Evolutionary conservation across 805 yeast genomes (phyloP), one percentile per base, ranked within the genome.

Genomic region (Suhomyces sp.): DNA sequence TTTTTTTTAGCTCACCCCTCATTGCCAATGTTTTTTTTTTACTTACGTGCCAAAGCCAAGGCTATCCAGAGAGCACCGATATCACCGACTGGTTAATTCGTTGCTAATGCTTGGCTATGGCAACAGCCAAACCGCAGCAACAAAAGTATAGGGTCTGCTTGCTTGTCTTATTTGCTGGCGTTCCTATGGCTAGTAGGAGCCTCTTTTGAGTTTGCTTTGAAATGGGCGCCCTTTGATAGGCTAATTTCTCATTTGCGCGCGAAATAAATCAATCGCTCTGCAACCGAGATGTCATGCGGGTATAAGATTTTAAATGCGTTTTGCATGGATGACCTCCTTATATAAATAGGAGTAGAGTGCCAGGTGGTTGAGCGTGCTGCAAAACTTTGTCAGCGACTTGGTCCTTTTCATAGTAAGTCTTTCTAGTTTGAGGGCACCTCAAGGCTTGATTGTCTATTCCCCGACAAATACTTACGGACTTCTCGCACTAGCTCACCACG

Each of bases 1-100:
- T 63, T 60, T 51, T 58, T 58, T 66, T 56, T 49, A n/a, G n/a
- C n/a, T n/a, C n/a, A 20, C 35, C 10, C 27, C 19, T 2, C 19
- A 13, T 3, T 7, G 5, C 21, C 7, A 13, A 41, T n/a, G n/a
- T n/a, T 21, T 17, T 41, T 7, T 41, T 41, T 21, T n/a, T 13
- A 24, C 44, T 20, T 15, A 24, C 29, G 25, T 22, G 17, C 12
- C 6, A 8, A 41, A 37, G n/a, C 41, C 41, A 37, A 37, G 41
- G 6, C 15, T 29, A 29, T 13, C 2, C 12, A 13, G 3, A 4
- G 15, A 29, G 35, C 35, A 17, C 35, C 35, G 35, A n/a, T n/a
- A 31, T n/a, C 9, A 31, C 35, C 35, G 35, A 31, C 35, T n/a
- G 35, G 17, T n/a, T 17, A 6, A n/a, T 6, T 31, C n/a, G 8